Evolutionary conservation across 108 stramenopile genomes (phyloP).

Genomic region (Conticribra weissflogii): DNA sequence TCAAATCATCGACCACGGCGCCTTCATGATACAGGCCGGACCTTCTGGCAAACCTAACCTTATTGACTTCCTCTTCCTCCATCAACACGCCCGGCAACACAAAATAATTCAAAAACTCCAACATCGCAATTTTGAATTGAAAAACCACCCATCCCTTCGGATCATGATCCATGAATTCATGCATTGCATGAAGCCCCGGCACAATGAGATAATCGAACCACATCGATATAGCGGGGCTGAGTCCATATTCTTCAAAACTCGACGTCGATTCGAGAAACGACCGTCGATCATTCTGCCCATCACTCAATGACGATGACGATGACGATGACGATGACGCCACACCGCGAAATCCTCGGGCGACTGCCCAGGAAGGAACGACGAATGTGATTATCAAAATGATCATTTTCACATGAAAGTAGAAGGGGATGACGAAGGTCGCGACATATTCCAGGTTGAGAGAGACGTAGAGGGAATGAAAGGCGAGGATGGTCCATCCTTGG

Average conservation of each 20-base stretch:
- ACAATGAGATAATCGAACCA: slow-evolving; percentile 51
- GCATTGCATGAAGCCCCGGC: slow-evolving; percentile 43
- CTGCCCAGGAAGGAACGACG: slow-evolving; percentile 28
- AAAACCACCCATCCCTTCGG: slow-evolving; percentile 25
- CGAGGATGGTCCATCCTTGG: slow-evolving; percentile 52
- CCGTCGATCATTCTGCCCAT: too few species aligned
- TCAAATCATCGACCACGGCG: neutral
- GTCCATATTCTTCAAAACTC: slow-evolving; percentile 11
- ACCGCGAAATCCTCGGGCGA: neutral
- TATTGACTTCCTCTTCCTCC: slow-evolving; percentile 32
- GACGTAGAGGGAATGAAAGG: slow-evolving; percentile 47
- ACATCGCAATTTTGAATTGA: slow-evolving; percentile 30
- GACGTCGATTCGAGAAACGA: too few species aligned
- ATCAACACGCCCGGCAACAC: slow-evolving; percentile 45
- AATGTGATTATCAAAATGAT: slow-evolving; percentile 43
- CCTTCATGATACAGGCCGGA: neutral
- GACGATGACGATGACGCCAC: too few species aligned
- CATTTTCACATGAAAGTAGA: slow-evolving; percentile 56
- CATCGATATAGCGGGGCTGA: slow-evolving; percentile 33
- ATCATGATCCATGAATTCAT: slow-evolving; percentile 47
- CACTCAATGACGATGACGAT: too few species aligned
- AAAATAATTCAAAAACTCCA: slow-evolving; percentile 41
- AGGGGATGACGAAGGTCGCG: slow-evolving; percentile 42
- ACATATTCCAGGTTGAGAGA: slow-evolving; percentile 32
- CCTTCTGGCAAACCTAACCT: neutral